phyloP scores from a whole-genome alignment of 2,329 filamentous ascomycete species.

The Xylaria multiplex region DNA sequence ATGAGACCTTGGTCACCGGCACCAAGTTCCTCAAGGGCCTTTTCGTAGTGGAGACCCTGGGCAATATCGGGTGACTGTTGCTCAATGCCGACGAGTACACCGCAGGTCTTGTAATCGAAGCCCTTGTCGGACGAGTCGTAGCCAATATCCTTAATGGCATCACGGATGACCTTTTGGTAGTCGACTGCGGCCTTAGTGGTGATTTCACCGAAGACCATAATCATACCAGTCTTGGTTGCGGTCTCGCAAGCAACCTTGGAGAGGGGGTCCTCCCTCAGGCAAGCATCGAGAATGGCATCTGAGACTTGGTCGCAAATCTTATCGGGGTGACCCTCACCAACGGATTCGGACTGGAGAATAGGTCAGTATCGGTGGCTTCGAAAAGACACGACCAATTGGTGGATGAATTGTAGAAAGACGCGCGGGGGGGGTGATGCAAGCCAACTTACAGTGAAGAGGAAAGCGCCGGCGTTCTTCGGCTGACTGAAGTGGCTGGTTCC shows the following conservation, averaged over 20 bases:
- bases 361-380: constrained; percentile 35
- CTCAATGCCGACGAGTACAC: constrained; percentile 98
- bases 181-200: constrained; percentile 95
- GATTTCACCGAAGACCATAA: constrained; percentile 99
- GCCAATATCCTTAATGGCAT: constrained; percentile 96
- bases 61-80: constrained; percentile 99
- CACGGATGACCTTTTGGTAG: constrained; percentile 97
- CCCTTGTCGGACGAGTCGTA: constrained; percentile 98
- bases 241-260: constrained; percentile 99
- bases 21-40: constrained; percentile 96
- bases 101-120: constrained; percentile 99
- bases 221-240: constrained; percentile 99
- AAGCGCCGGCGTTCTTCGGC: constrained; percentile 73
- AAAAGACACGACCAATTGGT: constrained; percentile 1
- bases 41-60: constrained; percentile 97
- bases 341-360: constrained; percentile 77
- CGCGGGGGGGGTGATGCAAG: not conserved
- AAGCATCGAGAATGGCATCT: constrained; percentile 98
- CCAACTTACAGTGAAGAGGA: constrained; percentile 79
- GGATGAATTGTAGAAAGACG: not conserved
- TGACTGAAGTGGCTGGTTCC: constrained; percentile 53
- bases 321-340: constrained; percentile 91
- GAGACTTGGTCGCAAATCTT: constrained; percentile 99
- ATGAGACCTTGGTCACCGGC: constrained; percentile 99
- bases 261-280: constrained; percentile 90